Conservation (phyloP, 208 protist species). For the Novymonas esmeraldas region DNA sequence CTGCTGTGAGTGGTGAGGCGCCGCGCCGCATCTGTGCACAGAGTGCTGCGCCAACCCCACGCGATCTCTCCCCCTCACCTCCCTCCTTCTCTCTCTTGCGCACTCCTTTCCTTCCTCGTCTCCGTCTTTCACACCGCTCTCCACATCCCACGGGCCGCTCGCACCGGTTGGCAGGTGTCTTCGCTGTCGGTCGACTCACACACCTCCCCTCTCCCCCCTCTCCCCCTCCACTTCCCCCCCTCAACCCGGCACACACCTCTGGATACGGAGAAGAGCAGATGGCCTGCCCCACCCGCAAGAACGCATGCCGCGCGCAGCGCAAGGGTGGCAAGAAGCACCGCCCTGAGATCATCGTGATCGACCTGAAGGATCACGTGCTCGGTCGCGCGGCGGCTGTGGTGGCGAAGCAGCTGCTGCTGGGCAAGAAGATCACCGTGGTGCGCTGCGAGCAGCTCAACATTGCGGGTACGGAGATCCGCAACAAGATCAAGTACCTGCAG, state of each 20-base stretch:
- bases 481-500: constrained; percentile 96
- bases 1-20: too few species aligned
- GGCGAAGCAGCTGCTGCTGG: constrained; percentile 97
- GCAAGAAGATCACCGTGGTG: constrained; percentile 97
- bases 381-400: constrained; percentile 97
- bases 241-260: too few species aligned
- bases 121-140: neutral
- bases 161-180: constrained; percentile 17
- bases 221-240: too few species aligned
- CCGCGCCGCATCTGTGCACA: too few species aligned
- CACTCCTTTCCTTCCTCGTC: neutral
- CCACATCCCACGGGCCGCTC: neutral
- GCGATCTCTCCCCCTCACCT: too few species aligned
- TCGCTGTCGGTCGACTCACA: constrained; percentile 27
- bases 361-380: constrained; percentile 97
- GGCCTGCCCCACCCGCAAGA: constrained; percentile 74
- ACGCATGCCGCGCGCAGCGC: constrained; percentile 60
- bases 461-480: constrained; percentile 96
- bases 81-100: too few species aligned
- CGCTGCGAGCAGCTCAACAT: constrained; percentile 97
- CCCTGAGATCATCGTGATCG: constrained; percentile 95
- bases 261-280: too few species aligned
- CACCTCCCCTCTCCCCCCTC: too few species aligned
- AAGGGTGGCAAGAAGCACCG: constrained; percentile 83
- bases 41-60: too few species aligned